phyloP scores from a whole-genome alignment of 176 grass and related monocot species.

The Hsuehochloa calcarea region DNA sequence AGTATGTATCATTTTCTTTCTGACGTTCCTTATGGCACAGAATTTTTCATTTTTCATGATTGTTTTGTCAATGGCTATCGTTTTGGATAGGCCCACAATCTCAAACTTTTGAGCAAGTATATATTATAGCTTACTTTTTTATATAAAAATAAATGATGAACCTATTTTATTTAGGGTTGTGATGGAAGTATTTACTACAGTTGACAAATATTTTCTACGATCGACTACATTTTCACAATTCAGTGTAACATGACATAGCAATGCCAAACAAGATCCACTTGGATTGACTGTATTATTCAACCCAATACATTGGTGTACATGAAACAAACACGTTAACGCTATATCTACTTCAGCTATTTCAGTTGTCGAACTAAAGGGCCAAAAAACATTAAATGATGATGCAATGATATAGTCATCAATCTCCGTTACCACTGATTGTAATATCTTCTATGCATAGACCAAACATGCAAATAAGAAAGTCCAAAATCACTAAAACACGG shows the following conservation, averaged over 20 bases:
- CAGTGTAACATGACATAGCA: not conserved
- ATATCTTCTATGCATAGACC: not conserved
- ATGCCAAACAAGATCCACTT: not conserved
- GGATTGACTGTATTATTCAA: not conserved
- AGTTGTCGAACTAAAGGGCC: not conserved
- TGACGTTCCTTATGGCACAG: not conserved
- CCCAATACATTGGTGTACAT: not conserved
- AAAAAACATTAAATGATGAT: not conserved
- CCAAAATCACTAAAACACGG: not conserved
- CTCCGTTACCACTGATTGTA: not conserved
- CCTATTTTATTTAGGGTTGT: not conserved
- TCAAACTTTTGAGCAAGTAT: not conserved
- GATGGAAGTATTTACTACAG: not conserved
- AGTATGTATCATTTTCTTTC: not conserved
- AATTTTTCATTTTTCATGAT: not conserved
- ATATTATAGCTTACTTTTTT: not conserved
- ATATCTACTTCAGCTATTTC: not conserved
- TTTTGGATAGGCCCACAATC: not conserved
- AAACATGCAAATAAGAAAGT: not conserved
- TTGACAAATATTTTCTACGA: not conserved
- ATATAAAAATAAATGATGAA: not conserved
- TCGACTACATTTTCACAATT: not conserved
- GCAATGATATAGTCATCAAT: not conserved
- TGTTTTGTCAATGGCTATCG: not conserved
- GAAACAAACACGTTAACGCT: not conserved